Percentiles rank a stretch among this genome's conserved stretches.
Evolutionary conservation across 2,329 filamentous ascomycete species (phyloP).

Genomic region (Chrysoporthe puriensis): DNA sequence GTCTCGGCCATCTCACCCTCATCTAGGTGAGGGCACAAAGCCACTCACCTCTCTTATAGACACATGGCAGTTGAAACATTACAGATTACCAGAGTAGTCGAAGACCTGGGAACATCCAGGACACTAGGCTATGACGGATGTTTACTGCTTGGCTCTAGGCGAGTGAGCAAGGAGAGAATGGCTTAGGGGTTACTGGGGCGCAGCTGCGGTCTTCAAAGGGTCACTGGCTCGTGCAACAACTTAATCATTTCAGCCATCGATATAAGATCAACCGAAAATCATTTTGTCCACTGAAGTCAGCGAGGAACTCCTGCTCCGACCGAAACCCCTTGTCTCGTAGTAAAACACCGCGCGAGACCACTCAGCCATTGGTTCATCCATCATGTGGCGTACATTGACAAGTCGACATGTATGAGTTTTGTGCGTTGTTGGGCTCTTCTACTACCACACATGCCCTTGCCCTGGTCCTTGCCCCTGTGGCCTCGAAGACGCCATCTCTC

Average conservation of each 20-base stretch:
- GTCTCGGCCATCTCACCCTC: no score
- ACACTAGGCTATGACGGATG: no score
- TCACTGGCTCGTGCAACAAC: background rate
- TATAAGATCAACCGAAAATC: background rate
- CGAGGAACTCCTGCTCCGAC: background rate
- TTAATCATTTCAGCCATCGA: background rate
- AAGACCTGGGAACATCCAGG: background rate
- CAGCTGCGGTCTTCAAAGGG: background rate
- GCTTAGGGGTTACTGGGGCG: background rate
- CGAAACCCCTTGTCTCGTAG: background rate
- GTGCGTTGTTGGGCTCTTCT: background rate
- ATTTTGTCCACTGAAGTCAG: background rate
- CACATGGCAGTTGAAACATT: no score
- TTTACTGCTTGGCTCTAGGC: no score
- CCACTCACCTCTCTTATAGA: no score
- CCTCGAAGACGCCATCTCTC: constrained; percentile 76
- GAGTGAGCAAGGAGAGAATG: background rate
- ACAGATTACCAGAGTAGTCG: no score
- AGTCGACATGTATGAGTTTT: constrained; percentile 2
- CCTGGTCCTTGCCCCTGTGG: constrained; percentile 11
- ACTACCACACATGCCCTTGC: constrained; percentile 1
- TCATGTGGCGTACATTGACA: constrained; percentile 7
- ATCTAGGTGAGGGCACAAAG: no score
- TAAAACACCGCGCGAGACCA: background rate
- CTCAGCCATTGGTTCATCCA: constrained; percentile 3